Percentiles rank a stretch among this genome's conserved stretches.
Evolutionary conservation across 1,284 basidiomycete genomes (phyloP).

Genomic region (Melanopsichium pennsylvanicum): DNA sequence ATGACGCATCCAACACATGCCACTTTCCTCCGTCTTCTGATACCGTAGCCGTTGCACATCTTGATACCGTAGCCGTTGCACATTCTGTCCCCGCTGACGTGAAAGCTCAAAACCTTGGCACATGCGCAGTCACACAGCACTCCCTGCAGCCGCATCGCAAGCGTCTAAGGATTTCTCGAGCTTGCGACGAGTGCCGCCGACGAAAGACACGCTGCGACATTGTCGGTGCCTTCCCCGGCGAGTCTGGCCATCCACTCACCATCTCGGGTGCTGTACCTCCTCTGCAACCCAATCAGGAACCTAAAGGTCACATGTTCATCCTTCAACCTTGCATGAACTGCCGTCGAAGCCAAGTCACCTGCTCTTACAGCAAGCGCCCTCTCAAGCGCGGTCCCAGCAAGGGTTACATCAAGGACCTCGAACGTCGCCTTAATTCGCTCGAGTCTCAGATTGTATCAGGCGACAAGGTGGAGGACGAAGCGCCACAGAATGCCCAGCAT

Average conservation of each 20-base stretch:
- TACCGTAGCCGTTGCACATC: too few species aligned
- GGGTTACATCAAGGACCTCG: conserved; percentile 57
- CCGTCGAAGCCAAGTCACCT: conserved; percentile 37
- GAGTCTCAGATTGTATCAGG: conserved; percentile 33
- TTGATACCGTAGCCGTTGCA: too few species aligned
- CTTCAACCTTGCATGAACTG: conserved; percentile 54
- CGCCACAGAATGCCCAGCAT: neutral
- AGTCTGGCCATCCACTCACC: conserved; percentile 37
- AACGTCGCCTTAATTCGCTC: conserved; percentile 51
- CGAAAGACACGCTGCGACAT: conserved; percentile 51
- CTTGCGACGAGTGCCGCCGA: conserved; percentile 47
- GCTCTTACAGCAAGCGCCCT: conserved; percentile 48
- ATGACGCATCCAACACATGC: neutral
- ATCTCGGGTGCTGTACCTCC: conserved; percentile 38
- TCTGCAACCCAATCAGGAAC: conserved; percentile 31
- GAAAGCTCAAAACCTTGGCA: neutral
- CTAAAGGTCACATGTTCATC: conserved; percentile 50
- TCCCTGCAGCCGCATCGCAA: conserved; percentile 33
- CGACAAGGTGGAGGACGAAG: conserved; percentile 5
- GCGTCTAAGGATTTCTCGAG: conserved; percentile 42
- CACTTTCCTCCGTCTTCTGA: too few species aligned
- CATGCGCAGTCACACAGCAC: conserved; percentile 4
- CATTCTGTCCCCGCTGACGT: neutral
- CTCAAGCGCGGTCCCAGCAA: conserved; percentile 52
- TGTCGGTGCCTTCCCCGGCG: conserved; percentile 48